These are phyloP conservation scores for Chara braunii DNA, from an alignment of 139 green algal genomes.

Conservation along the genomic window DNA sequence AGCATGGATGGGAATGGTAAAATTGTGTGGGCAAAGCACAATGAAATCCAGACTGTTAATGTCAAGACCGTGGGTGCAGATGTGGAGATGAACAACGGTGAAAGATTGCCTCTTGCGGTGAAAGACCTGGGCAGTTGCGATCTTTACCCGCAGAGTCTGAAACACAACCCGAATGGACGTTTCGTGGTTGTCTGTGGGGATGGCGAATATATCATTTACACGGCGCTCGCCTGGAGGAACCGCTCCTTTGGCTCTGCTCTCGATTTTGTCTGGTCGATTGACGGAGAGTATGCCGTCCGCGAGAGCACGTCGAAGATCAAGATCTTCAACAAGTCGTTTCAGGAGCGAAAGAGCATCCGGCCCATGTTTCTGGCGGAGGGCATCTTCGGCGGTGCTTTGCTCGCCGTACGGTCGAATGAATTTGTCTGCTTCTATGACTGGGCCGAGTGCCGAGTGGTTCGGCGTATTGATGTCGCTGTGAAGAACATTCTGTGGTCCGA, in stretches of 20 bases:
- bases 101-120: conserved; percentile 87
- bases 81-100: conserved; percentile 66
- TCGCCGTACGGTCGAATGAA: conserved; percentile 68
- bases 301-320: conserved; percentile 56
- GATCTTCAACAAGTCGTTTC: conserved; percentile 59
- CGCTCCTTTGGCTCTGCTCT: conserved; percentile 82
- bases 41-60: conserved; percentile 74
- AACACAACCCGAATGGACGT: conserved; percentile 91
- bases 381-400: conserved; percentile 79
- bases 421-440: conserved; percentile 98
- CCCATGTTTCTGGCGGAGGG: conserved; percentile 71
- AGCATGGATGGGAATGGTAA: conserved; percentile 94
- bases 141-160: conserved; percentile 75
- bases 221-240: conserved; percentile 96
- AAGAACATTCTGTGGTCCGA: conserved; percentile 79
- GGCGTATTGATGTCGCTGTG: conserved; percentile 83
- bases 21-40: conserved; percentile 88
- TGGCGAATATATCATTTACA: conserved; percentile 99
- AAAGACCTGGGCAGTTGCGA: conserved; percentile 94
- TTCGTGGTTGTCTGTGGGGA: conserved; percentile 95
- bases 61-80: conserved; percentile 45
- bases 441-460: conserved; percentile 58
- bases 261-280: conserved; percentile 88
- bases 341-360: conserved; percentile 79
- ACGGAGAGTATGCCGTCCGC: conserved; percentile 83